Evolutionary conservation across 2,329 filamentous ascomycete species (phyloP).

Genomic region (Albifimbria verrucaria): DNA sequence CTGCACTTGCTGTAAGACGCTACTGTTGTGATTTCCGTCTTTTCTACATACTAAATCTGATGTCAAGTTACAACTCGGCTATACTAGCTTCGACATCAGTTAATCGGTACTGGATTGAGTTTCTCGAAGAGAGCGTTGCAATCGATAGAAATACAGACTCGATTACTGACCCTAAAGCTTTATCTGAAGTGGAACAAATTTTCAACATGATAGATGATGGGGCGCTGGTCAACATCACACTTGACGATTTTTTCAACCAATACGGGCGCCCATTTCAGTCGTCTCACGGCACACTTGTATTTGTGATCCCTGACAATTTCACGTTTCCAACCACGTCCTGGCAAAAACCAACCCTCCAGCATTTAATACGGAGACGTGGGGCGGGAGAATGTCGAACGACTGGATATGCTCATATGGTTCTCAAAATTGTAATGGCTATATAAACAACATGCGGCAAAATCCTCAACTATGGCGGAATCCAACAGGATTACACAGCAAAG

Average conservation of each 20-base stretch:
- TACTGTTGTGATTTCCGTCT: conserved; percentile 9
- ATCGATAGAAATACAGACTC: neutral
- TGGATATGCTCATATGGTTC: too few species aligned
- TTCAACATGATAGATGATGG: neutral
- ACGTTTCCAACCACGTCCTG: neutral
- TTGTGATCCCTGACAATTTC: neutral
- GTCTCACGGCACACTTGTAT: neutral
- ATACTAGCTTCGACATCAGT: neutral
- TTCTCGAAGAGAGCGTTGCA: neutral
- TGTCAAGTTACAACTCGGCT: neutral
- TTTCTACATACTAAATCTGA: conserved; percentile 7
- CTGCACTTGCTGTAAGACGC: conserved; percentile 12
- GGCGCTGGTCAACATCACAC: neutral
- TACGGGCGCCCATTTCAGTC: neutral
- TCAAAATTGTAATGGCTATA: neutral
- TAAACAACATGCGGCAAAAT: neutral
- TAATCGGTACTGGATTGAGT: neutral
- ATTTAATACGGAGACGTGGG: too few species aligned
- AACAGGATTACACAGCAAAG: neutral
- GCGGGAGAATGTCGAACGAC: too few species aligned
- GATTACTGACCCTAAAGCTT: neutral
- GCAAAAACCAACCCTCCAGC: neutral
- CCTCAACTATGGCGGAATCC: neutral
- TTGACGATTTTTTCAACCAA: neutral
- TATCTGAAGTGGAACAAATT: neutral